These are phyloP conservation scores for Pseudogymnoascus sp. DNA, from an alignment of 2,329 filamentous ascomycete genomes.

Conservation along the genomic window DNA sequence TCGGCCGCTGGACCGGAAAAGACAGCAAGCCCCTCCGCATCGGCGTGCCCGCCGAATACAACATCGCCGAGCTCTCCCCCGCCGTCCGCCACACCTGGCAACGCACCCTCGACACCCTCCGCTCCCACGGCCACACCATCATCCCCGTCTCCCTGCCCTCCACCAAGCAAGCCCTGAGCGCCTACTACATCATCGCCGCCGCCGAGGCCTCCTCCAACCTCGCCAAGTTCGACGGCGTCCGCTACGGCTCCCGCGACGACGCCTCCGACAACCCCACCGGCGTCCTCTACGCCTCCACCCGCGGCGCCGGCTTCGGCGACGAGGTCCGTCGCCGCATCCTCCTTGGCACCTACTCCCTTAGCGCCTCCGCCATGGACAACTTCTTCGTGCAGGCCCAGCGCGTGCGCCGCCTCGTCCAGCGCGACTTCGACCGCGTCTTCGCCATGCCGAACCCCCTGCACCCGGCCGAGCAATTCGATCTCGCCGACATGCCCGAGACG, in stretches of 20 bases:
- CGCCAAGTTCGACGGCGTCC: conserved; percentile 93
- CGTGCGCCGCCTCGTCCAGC: conserved; percentile 72
- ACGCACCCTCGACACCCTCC: conserved; percentile 49
- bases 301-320: conserved; percentile 66
- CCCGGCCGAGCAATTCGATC: conserved; percentile 43
- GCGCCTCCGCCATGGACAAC: conserved; percentile 85
- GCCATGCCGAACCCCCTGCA: conserved; percentile 58
- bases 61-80: conserved; percentile 69
- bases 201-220: conserved; percentile 94
- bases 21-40: conserved; percentile 30
- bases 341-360: conserved; percentile 82
- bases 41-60: conserved; percentile 68
- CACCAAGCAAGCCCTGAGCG: conserved; percentile 76
- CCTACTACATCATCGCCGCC: conserved; percentile 92
- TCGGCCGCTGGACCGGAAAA: background rate
- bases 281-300: conserved; percentile 68
- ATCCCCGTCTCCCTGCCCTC: conserved; percentile 72
- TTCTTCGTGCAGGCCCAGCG: conserved; percentile 94
- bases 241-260: conserved; percentile 54
- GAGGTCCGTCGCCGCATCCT: conserved; percentile 85
- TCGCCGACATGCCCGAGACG: conserved; percentile 50
- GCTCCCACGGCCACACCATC: conserved; percentile 58
- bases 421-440: conserved; percentile 80
- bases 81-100: conserved; percentile 64
- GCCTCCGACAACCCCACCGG: conserved; percentile 47